Conservation (phyloP, 2,329 filamentous ascomycete species). For the Aspergillus tamarii region DNA sequence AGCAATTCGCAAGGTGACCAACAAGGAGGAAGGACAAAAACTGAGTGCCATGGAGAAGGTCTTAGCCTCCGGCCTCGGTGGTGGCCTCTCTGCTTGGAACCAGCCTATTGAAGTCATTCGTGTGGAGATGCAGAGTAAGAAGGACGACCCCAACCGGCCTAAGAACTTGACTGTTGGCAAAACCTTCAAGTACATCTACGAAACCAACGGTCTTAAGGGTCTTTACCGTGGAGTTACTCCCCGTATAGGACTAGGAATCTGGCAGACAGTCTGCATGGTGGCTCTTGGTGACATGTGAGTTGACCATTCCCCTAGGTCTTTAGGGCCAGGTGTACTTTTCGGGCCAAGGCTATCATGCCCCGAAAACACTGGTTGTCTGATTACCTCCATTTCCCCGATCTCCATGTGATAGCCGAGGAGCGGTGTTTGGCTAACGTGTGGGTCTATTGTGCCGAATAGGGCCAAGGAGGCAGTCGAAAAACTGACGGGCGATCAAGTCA, state of each 20-base stretch:
- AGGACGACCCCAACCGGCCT: constrained; percentile 92
- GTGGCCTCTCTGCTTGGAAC: constrained; percentile 97
- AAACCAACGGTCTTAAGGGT: constrained; percentile 83
- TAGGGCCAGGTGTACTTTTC: not conserved
- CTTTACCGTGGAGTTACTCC: constrained; percentile 95
- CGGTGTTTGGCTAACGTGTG: constrained; percentile 33
- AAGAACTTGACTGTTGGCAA: constrained; percentile 99
- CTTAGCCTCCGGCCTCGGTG: constrained; percentile 80
- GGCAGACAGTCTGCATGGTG: constrained; percentile 99
- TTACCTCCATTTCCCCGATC: constrained; percentile 10
- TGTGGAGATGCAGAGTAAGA: constrained; percentile 99
- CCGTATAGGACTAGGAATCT: constrained; percentile 91
- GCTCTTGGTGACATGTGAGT: constrained; percentile 95
- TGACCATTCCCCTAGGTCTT: constrained; percentile 14
- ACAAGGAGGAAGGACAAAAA: constrained; percentile 80
- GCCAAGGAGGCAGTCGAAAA: constrained; percentile 69
- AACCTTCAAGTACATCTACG: constrained; percentile 81
- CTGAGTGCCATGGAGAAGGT: constrained; percentile 85
- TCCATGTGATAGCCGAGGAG: constrained; percentile 33
- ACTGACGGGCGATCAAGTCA: constrained; percentile 65
- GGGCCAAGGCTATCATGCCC: not conserved
- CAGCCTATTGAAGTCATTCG: constrained; percentile 99
- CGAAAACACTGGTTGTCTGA: not conserved
- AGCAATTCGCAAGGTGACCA: constrained; percentile 76
- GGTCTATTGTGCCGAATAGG: constrained; percentile 43